Evolutionary conservation across 768 basidiomycete genomes (phyloP).

Genomic region (Ramaria rubella): DNA sequence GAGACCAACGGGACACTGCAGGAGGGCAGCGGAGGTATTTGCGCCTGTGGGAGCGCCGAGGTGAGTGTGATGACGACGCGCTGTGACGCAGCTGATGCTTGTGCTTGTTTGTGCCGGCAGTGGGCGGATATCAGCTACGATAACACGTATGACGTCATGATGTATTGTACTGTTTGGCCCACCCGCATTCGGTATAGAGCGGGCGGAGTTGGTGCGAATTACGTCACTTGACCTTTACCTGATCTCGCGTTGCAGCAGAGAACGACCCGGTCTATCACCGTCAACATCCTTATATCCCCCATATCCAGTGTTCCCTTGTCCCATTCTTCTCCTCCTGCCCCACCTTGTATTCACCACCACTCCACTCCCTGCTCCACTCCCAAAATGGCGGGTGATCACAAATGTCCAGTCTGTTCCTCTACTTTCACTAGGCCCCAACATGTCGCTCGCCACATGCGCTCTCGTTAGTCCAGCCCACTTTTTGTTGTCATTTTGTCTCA

Average conservation of each 20-base stretch:
- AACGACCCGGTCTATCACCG: neutral
- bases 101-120: constrained; percentile 21
- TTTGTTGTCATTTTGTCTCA: constrained; percentile 8
- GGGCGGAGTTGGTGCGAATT: too few species aligned
- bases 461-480: constrained; percentile 51
- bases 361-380: neutral
- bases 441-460: constrained; percentile 87
- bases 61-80: constrained; percentile 33
- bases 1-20: constrained; percentile 29
- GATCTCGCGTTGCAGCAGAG: too few species aligned
- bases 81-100: neutral
- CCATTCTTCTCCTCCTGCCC: too few species aligned
- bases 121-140: constrained; percentile 57
- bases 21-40: constrained; percentile 80
- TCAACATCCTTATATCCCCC: too few species aligned
- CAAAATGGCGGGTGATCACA: constrained; percentile 73
- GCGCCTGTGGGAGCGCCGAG: constrained; percentile 80
- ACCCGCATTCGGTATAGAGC: too few species aligned
- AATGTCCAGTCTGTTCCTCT: constrained; percentile 80
- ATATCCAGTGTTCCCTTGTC: too few species aligned
- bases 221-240: too few species aligned
- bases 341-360: too few species aligned
- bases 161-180: too few species aligned
- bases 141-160: constrained; percentile 35
- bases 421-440: constrained; percentile 87